Evolutionary conservation across 805 yeast genomes (phyloP), one percentile per base, ranked within the genome.

Genomic region (Candida xiaguanensis): DNA sequence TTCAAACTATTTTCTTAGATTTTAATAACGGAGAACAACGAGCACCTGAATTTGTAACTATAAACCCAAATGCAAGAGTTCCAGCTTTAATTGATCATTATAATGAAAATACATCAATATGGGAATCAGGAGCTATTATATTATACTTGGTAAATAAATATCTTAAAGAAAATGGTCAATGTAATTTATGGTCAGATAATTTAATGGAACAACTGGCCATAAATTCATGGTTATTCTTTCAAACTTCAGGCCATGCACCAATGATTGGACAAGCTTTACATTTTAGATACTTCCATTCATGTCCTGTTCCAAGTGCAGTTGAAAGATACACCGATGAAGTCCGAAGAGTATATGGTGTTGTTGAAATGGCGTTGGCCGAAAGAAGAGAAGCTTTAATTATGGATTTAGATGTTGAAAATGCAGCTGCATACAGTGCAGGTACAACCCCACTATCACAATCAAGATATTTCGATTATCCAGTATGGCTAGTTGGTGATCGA

Each of bases 191-290:
- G 88, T 80, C 95, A 3, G 81, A 78, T 38, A 83, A 82, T 54
- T 58, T 83, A 38, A 70, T 77, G 11, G 95, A 87, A 47, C 96
- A 88, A 65, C 74, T 90, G 3, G 91, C 84, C 58, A 87, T 90
- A 42, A 74, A 79, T 44, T 78, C 89, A 5, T 90, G 97, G 96
- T 70, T 91, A 27, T 90, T 87, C 55, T 90, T 90, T 70, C 98
- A 90, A 64, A 88, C 96, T 2, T 84, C 95, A 4, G 97, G 98
- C 5, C 97, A 89, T 58, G 95, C 97, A 0, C 96, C 97, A n/a
- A 90, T 90, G 95, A 85, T 90, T 51, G 97, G 97, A 14, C 97
- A 90, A 63, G 96, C 97, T 7, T 72, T 91, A 50, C 97, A 91
- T 66, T 91, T 90, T 67, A 75, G 90, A 54, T 88, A 86, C 59